Conservation (phyloP, 2,329 filamentous ascomycete species). For the Ophiostoma australiae region DNA sequence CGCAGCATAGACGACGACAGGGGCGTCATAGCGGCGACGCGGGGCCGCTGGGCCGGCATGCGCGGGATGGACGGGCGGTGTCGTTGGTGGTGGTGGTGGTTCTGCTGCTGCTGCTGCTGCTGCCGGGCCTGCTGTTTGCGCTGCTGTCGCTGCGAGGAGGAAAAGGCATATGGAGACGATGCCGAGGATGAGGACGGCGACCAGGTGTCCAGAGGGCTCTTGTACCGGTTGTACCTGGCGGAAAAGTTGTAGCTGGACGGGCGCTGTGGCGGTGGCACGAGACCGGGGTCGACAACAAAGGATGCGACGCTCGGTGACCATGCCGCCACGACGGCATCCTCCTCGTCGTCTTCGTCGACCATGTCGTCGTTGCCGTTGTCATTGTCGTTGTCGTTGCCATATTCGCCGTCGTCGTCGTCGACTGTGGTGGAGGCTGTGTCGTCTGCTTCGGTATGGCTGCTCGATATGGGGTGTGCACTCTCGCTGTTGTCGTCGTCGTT, state of each 20-base stretch:
- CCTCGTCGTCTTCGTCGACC: slow-evolving; percentile 18
- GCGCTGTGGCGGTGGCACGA: background rate
- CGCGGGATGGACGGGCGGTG: background rate
- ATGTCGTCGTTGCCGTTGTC: background rate
- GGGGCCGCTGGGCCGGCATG: slow-evolving; percentile 7
- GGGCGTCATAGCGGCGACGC: slow-evolving; percentile 26
- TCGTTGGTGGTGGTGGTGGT: background rate
- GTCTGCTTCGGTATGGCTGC: slow-evolving; percentile 15
- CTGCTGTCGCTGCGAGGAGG: background rate
- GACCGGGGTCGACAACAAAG: slow-evolving; percentile 16
- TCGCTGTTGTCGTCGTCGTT: slow-evolving; percentile 2
- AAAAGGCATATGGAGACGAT: background rate
- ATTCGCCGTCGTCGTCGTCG: slow-evolving; percentile 6
- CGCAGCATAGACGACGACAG: slow-evolving; percentile 27
- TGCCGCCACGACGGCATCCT: slow-evolving; percentile 17
- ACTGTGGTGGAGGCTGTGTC: slow-evolving; percentile 14
- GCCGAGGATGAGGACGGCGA: background rate
- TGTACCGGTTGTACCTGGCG: background rate
- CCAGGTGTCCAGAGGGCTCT: background rate
- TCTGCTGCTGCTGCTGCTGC: background rate
- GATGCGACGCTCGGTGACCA: slow-evolving; percentile 20
- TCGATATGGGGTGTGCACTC: slow-evolving; percentile 16
- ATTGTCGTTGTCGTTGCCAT: background rate
- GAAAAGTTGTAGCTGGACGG: background rate
- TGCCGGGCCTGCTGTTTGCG: background rate